Evolutionary conservation across 495 filamentous ascomycete species (phyloP).

Genomic region (Penicillium steckii): DNA sequence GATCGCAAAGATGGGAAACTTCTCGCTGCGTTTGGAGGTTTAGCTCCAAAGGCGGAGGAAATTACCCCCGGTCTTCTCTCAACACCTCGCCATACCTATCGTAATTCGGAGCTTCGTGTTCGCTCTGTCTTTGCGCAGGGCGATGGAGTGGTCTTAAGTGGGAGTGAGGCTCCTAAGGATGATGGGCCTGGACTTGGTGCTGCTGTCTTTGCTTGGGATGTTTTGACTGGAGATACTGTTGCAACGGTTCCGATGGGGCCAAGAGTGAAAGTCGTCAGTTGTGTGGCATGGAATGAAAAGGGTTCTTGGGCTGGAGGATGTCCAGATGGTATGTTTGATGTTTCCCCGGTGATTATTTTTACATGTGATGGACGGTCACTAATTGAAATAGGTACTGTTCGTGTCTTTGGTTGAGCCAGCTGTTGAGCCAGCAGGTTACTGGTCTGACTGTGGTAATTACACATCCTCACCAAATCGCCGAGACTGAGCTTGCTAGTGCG

Average conservation of each 20-base stretch:
- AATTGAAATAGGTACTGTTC: conserved; percentile 17
- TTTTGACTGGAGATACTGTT: conserved; percentile 70
- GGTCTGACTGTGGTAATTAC: background rate
- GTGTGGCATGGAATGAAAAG: conserved; percentile 71
- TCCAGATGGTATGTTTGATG: conserved; percentile 50
- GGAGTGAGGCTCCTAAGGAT: conserved; percentile 63
- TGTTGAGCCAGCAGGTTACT: conserved; percentile 6
- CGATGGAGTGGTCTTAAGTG: conserved; percentile 77
- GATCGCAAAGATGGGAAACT: conserved; percentile 73
- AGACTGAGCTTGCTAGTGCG: no score
- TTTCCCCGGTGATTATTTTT: background rate
- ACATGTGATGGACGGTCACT: background rate
- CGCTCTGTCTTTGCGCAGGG: conserved; percentile 69
- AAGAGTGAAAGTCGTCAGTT: conserved; percentile 57
- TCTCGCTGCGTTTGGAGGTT: conserved; percentile 67
- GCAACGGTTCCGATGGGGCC: conserved; percentile 57
- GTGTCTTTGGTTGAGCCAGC: conserved; percentile 22
- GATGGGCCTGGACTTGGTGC: conserved; percentile 52
- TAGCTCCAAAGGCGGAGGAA: conserved; percentile 25
- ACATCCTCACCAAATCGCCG: no score
- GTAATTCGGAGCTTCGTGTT: conserved; percentile 68
- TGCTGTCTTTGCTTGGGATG: conserved; percentile 80
- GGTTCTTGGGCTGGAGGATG: conserved; percentile 66
- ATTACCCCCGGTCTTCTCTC: background rate
- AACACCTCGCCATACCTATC: conserved; percentile 34